These are phyloP conservation scores for Corymbia maculata DNA, from an alignment of 345 rosid genomes.

Conservation along the genomic window DNA sequence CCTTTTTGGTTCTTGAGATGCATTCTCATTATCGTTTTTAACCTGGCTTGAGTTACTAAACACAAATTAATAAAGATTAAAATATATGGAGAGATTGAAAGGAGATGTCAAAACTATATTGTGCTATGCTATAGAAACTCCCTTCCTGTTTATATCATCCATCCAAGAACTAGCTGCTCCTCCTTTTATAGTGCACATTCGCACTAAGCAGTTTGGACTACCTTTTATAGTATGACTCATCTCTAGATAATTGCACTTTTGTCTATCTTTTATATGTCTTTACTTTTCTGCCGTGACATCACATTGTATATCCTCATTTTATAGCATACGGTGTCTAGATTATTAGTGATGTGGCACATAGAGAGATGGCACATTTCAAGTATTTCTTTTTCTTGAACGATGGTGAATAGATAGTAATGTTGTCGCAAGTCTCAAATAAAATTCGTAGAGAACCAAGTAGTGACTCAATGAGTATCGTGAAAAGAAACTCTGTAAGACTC, in stretches of 20 bases:
- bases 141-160: background rate
- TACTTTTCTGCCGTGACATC: background rate
- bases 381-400: background rate
- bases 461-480: background rate
- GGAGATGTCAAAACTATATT: background rate
- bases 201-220: background rate
- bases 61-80: background rate
- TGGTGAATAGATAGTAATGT: background rate
- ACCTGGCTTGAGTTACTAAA: background rate
- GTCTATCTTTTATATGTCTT: background rate
- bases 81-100: background rate
- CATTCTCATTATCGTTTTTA: background rate
- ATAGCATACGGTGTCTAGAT: background rate
- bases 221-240: background rate
- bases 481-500: background rate
- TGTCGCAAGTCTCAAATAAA: background rate
- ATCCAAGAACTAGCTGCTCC: background rate
- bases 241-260: background rate
- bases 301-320: background rate
- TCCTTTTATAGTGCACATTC: background rate
- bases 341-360: background rate
- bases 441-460: background rate
- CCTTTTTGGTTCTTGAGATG: background rate
- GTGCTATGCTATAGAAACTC: background rate
- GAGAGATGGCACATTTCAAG: background rate